Conservation (phyloP, 2,329 filamentous ascomycete genomes). For the Cercospora sojina region DNA sequence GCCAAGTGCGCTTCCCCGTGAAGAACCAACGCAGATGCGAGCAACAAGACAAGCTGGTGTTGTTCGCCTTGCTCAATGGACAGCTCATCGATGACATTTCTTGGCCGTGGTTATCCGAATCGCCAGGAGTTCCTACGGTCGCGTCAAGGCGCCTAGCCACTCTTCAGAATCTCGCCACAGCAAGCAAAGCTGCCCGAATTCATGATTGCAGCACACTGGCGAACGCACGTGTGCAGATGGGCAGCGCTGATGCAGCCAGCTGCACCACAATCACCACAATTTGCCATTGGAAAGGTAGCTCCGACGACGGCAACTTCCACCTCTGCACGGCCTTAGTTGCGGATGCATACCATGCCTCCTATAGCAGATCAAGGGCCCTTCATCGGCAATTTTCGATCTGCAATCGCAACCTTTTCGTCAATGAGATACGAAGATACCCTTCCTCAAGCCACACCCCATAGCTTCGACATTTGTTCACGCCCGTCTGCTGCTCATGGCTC, state of each 20-base stretch:
- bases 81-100: neutral
- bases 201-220: neutral
- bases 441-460: neutral
- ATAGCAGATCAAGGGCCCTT: neutral
- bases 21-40: neutral
- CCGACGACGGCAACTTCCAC: neutral
- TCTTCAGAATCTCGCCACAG: neutral
- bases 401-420: neutral
- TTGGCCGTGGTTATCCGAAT: neutral
- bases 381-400: neutral
- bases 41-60: neutral
- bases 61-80: neutral
- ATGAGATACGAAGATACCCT: neutral
- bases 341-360: neutral
- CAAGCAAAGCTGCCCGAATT: slow-evolving; percentile 3
- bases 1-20: neutral
- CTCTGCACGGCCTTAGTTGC: neutral
- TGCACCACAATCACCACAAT: neutral
- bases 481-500: neutral
- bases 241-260: neutral
- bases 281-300: neutral
- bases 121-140: neutral
- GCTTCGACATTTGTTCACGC: neutral
- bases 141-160: neutral
- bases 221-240: neutral